Evolutionary conservation across 306 rosid species (phyloP).

Genomic region (Astragalus membranaceus): DNA sequence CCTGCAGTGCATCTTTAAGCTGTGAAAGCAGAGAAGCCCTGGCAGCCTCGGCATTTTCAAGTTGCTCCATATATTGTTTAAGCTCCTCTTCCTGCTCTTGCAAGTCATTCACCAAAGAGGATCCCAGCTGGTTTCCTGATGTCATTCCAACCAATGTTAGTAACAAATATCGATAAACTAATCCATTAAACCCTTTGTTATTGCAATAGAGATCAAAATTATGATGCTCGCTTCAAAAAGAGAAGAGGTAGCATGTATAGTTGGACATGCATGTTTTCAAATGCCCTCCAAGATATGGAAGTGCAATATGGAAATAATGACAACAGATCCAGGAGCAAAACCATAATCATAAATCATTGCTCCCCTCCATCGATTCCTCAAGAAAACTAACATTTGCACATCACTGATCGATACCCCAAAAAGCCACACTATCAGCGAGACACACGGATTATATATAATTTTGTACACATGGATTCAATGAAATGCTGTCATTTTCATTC

Average conservation of each 20-base stretch:
- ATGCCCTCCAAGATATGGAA: neutral
- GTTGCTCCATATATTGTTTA: constrained; percentile 49
- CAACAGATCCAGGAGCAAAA: neutral
- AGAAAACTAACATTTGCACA: neutral
- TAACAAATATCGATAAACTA: constrained; percentile 2
- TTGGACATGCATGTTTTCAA: neutral
- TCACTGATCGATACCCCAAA: neutral
- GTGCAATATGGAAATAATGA: neutral
- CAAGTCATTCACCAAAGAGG: constrained; percentile 52
- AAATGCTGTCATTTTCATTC: too few species aligned
- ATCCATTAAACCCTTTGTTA: neutral
- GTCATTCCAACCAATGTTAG: constrained; percentile 17
- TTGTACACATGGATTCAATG: too few species aligned
- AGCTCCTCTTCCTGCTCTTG: constrained; percentile 63
- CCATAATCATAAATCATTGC: neutral
- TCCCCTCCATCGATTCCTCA: neutral
- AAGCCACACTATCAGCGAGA: neutral
- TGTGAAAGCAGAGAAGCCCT: constrained; percentile 60
- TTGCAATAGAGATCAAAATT: constrained; percentile 9
- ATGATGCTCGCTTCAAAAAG: neutral
- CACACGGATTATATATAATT: too few species aligned
- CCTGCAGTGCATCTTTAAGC: constrained; percentile 80
- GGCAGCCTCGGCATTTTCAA: constrained; percentile 54
- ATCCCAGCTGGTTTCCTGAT: constrained; percentile 60
- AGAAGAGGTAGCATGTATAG: constrained; percentile 1